phyloP scores from a whole-genome alignment of 192 early-diverging fungal species.

The Diversispora eburnea region DNA sequence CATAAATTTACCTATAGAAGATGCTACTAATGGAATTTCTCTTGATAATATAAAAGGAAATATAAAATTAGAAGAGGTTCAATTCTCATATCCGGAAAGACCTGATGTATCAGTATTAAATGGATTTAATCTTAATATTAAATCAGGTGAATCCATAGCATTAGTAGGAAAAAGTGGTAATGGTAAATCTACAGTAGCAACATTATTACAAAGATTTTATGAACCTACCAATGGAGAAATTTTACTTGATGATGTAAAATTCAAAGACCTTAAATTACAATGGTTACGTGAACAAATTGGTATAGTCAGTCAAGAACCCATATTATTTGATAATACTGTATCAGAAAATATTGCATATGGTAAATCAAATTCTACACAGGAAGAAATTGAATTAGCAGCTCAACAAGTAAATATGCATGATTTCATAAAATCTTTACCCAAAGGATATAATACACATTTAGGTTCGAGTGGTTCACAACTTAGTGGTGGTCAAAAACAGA shows the following conservation, averaged over 20 bases:
- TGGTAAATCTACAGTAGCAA: conserved; percentile 64
- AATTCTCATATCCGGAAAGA: conserved; percentile 68
- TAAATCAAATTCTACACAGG: conserved; percentile 51
- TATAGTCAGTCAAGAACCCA: conserved; percentile 71
- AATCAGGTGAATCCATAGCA: conserved; percentile 42
- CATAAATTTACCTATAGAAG: not conserved
- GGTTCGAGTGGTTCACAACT: conserved; percentile 40
- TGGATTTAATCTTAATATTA: conserved; percentile 50
- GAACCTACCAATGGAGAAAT: conserved; percentile 56
- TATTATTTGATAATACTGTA: conserved; percentile 65
- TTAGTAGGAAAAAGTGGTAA: conserved; percentile 46
- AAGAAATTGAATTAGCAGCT: conserved; percentile 65
- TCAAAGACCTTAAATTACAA: conserved; percentile 51
- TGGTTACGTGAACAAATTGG: conserved; percentile 63
- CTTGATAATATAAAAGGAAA: conserved; percentile 38
- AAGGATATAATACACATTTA: conserved; percentile 51
- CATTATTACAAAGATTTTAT: conserved; percentile 71
- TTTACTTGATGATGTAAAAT: conserved; percentile 54
- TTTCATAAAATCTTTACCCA: conserved; percentile 55
- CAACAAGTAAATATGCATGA: conserved; percentile 68
- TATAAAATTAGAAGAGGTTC: conserved; percentile 55
- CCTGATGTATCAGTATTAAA: conserved; percentile 51
- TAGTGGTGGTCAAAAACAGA: conserved; percentile 47
- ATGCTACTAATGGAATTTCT: not conserved
- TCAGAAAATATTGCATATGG: conserved; percentile 70